Conservation (phyloP, 2,329 filamentous ascomycete genomes). For the Metarhizium robertsii region DNA sequence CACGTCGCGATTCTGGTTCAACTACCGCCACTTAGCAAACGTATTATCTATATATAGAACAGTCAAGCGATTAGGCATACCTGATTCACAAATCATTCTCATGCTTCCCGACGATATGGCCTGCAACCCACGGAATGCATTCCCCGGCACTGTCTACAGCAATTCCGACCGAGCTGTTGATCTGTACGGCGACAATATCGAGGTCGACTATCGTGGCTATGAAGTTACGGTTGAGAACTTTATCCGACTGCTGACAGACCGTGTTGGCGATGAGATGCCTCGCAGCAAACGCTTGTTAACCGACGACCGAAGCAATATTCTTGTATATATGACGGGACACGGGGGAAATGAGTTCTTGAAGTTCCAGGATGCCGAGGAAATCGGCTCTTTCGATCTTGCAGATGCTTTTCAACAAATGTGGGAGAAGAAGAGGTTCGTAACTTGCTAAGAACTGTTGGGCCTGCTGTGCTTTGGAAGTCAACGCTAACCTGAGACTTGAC, state of each 20-base stretch:
- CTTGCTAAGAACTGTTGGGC: background rate
- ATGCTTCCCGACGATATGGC: slow-evolving; percentile 99
- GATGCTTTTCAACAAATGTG: slow-evolving; percentile 99
- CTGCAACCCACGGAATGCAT: slow-evolving; percentile 96
- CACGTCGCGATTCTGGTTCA: slow-evolving; percentile 99
- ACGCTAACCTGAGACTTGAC: background rate
- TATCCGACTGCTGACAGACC: slow-evolving; percentile 87
- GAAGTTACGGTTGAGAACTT: slow-evolving; percentile 99
- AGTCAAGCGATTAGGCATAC: slow-evolving; percentile 94
- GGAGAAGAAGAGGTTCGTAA: slow-evolving; percentile 87
- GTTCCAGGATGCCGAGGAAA: slow-evolving; percentile 97
- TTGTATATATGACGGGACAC: slow-evolving; percentile 99
- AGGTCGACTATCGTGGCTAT: slow-evolving; percentile 96
- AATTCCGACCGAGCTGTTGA: slow-evolving; percentile 94
- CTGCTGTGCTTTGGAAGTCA: background rate
- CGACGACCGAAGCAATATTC: slow-evolving; percentile 90
- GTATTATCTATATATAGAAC: slow-evolving; percentile 96
- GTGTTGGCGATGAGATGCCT: slow-evolving; percentile 89
- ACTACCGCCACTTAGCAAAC: slow-evolving; percentile 97
- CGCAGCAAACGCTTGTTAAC: slow-evolving; percentile 88
- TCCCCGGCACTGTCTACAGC: slow-evolving; percentile 96
- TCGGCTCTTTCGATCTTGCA: slow-evolving; percentile 89
- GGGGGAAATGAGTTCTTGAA: slow-evolving; percentile 97
- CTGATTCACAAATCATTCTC: slow-evolving; percentile 97
- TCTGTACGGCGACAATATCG: slow-evolving; percentile 96